Percentiles rank a stretch among this genome's conserved stretches.
These are phyloP conservation scores for Apiotrichum montevideense DNA, from an alignment of 1,284 basidiomycete species.

Conservation along the genomic window DNA sequence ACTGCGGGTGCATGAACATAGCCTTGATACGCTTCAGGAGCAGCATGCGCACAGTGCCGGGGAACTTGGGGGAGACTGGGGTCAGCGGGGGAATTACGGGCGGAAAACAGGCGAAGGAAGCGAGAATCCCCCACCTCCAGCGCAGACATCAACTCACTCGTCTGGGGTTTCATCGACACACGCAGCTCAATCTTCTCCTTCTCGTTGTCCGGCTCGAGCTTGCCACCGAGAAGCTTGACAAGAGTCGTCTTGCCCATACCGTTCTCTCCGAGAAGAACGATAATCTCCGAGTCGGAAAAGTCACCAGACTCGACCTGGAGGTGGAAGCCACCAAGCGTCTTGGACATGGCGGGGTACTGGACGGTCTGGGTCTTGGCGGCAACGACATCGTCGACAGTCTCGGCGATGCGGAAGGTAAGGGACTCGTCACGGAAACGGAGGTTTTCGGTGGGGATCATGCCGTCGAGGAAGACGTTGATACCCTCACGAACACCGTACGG, in stretches of 20 bases:
- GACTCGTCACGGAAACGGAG: slow-evolving; percentile 92
- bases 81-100: background rate
- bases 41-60: slow-evolving; percentile 85
- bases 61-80: slow-evolving; percentile 84
- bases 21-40: slow-evolving; percentile 87
- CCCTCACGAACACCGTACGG: slow-evolving; percentile 95
- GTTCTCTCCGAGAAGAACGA: slow-evolving; percentile 96
- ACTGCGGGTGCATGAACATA: slow-evolving; percentile 94
- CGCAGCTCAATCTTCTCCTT: slow-evolving; percentile 65
- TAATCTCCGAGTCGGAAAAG: slow-evolving; percentile 94
- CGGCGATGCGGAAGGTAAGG: slow-evolving; percentile 90
- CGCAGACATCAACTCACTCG: slow-evolving; percentile 28
- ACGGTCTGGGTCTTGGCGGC: slow-evolving; percentile 75
- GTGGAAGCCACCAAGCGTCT: slow-evolving; percentile 89
- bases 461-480: slow-evolving; percentile 97
- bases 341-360: slow-evolving; percentile 87
- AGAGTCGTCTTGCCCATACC: slow-evolving; percentile 97
- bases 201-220: slow-evolving; percentile 73
- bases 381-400: slow-evolving; percentile 78
- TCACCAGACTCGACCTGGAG: slow-evolving; percentile 77
- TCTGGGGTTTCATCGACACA: slow-evolving; percentile 90
- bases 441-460: slow-evolving; percentile 97
- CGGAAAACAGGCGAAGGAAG: background rate
- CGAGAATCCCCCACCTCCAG: background rate
- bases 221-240: slow-evolving; percentile 82